Evolutionary conservation across 441 rosid species (phyloP).

Genomic region (Euphorbia celastroides): DNA sequence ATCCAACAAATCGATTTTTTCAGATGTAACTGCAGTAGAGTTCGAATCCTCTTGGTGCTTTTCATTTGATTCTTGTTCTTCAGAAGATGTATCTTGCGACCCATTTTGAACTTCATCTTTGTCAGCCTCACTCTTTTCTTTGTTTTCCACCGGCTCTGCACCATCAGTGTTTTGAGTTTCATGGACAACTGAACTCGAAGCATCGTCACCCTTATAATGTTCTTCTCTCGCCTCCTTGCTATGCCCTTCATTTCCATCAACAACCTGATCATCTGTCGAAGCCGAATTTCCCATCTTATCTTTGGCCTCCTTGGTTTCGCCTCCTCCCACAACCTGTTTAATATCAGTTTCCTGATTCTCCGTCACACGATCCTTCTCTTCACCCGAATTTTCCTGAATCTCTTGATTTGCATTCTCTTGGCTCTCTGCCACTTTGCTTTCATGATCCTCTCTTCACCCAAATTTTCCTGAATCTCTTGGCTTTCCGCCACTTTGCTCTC

Average conservation of each 20-base stretch:
- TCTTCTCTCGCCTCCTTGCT: slow-evolving; percentile 70
- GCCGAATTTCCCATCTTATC: slow-evolving; percentile 26
- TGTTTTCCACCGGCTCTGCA: no score
- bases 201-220: slow-evolving; percentile 83
- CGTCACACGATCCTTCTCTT: slow-evolving; percentile 4
- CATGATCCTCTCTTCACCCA: no score
- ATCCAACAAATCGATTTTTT: slow-evolving; percentile 8
- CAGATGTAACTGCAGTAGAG: slow-evolving; percentile 13
- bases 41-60: slow-evolving; percentile 24
- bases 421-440: no score
- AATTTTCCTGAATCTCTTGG: slow-evolving; percentile 1
- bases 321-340: slow-evolving; percentile 21
- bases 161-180: slow-evolving; percentile 33
- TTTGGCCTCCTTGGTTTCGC: slow-evolving; percentile 23
- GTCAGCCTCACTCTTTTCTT: no score
- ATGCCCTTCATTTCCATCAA: slow-evolving; percentile 38
- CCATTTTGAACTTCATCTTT: slow-evolving; percentile 33
- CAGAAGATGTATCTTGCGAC: slow-evolving; percentile 24
- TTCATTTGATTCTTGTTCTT: slow-evolving; percentile 27
- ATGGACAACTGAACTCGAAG: slow-evolving; percentile 74
- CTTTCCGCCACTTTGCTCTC: slow-evolving; percentile 22
- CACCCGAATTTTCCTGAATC: no score
- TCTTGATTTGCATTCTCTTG: no score
- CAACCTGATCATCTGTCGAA: slow-evolving; percentile 31
- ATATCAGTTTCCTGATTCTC: slow-evolving; percentile 8